A percentile compares a stretch with the other conserved stretches of the same genome.
phyloP scores from a whole-genome alignment of 192 early-diverging fungal species.

The Cetraspora pellucida region DNA sequence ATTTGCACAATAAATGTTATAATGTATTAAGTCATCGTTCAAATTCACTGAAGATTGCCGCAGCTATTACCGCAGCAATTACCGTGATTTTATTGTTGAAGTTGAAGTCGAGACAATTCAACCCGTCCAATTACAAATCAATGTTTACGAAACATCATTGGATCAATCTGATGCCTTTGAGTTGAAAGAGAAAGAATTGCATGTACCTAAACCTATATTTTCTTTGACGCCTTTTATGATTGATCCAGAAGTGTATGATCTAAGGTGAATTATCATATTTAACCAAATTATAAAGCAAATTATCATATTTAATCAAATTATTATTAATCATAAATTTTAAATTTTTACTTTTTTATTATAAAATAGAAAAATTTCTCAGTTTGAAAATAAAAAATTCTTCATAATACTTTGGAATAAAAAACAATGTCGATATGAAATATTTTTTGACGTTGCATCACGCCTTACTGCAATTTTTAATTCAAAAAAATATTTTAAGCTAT shows the following conservation, averaged over 20 bases:
- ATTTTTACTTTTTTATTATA: background rate
- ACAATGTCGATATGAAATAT: background rate
- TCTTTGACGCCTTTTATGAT: background rate
- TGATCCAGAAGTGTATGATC: background rate
- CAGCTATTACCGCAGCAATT: too few relatives aligned
- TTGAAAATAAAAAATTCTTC: conserved; percentile 10
- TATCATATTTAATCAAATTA: background rate
- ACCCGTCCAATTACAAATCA: background rate
- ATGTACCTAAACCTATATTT: background rate
- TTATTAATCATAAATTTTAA: background rate
- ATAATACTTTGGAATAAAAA: conserved; percentile 12
- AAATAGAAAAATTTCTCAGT: conserved; percentile 18
- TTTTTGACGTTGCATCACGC: background rate
- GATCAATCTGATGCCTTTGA: background rate
- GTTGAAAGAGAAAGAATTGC: background rate
- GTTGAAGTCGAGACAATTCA: background rate
- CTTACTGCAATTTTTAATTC: background rate
- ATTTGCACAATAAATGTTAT: too few relatives aligned
- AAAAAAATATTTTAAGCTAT: too few relatives aligned
- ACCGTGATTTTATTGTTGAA: too few relatives aligned
- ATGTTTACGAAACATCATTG: conserved; percentile 6
- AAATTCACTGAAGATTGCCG: too few relatives aligned
- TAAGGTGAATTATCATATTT: background rate
- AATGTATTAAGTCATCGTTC: too few relatives aligned
- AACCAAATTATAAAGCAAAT: too few relatives aligned